Evolutionary conservation across 306 rosid species (phyloP).

Genomic region (Sindora glabra): DNA sequence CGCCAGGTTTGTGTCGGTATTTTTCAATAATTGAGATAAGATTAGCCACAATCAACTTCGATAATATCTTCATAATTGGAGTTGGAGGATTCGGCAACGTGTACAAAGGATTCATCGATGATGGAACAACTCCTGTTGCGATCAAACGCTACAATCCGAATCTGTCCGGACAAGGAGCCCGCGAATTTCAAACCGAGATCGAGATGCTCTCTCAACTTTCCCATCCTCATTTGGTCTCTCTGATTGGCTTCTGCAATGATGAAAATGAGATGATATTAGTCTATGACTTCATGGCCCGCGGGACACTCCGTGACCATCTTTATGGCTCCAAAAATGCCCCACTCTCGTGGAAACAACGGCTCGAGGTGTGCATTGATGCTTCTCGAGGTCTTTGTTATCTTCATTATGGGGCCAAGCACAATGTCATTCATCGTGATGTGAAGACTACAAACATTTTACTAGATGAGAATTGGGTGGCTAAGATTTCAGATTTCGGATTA

Average conservation of each 20-base stretch:
- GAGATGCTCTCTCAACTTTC: slow-evolving; percentile 6
- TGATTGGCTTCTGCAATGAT: neutral
- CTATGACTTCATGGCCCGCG: slow-evolving; percentile 11
- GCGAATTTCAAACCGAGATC: neutral
- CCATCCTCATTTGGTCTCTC: neutral
- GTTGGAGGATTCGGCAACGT: slow-evolving; percentile 24
- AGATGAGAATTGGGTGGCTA: slow-evolving; percentile 14
- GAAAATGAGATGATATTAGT: slow-evolving; percentile 4
- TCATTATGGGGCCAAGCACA: slow-evolving; percentile 1
- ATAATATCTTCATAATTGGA: neutral
- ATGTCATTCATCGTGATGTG: slow-evolving; percentile 27
- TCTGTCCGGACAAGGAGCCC: neutral
- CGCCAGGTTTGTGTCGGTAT: neutral
- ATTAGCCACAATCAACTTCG: slow-evolving; percentile 17
- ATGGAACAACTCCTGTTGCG: neutral
- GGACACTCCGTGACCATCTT: slow-evolving; percentile 17
- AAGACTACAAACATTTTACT: slow-evolving; percentile 21
- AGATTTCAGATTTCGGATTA: slow-evolving; percentile 24
- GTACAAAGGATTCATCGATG: slow-evolving; percentile 13
- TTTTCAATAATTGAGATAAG: slow-evolving; percentile 10
- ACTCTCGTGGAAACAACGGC: slow-evolving; percentile 12
- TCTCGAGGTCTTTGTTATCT: slow-evolving; percentile 16
- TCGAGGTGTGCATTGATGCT: slow-evolving; percentile 1
- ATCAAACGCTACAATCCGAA: neutral
- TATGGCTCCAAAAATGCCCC: neutral